Conservation (phyloP, 2,329 filamentous ascomycete species). For the Ophiostoma tasmaniense region DNA sequence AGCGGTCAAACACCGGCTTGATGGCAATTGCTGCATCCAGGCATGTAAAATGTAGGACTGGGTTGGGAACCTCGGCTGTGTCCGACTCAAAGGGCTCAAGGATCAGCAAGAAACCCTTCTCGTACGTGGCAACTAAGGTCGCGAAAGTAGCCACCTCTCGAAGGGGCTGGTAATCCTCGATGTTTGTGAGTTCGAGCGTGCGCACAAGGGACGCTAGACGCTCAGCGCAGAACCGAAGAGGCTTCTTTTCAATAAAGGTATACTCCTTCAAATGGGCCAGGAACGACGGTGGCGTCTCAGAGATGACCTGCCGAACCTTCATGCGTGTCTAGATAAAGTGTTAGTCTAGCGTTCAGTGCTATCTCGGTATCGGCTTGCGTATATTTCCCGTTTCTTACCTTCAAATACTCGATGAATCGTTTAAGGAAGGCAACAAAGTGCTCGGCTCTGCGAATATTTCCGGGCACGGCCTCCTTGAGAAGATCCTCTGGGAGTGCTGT, state of each 20-base stretch:
- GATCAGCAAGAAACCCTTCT: constrained; percentile 91
- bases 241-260: constrained; percentile 96
- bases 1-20: constrained; percentile 93
- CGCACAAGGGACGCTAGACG: constrained; percentile 87
- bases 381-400: constrained; percentile 34
- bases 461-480: constrained; percentile 89
- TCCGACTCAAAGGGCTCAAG: constrained; percentile 97
- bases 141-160: constrained; percentile 98
- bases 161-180: constrained; percentile 93
- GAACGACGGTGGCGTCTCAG: constrained; percentile 92
- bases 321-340: constrained; percentile 66
- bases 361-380: background rate
- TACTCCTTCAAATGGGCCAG: constrained; percentile 86
- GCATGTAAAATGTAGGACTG: constrained; percentile 93
- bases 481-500: constrained; percentile 80
- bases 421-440: constrained; percentile 94
- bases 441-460: constrained; percentile 90
- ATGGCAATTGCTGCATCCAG: constrained; percentile 97
- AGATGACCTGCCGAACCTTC: constrained; percentile 96
- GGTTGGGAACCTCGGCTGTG: constrained; percentile 89
- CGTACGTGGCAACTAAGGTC: constrained; percentile 90
- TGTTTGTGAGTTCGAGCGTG: constrained; percentile 91
- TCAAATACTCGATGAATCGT: constrained; percentile 94
- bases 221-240: constrained; percentile 88
- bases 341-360: background rate